A percentile compares a stretch with the other conserved stretches of the same genome.
phyloP scores from a whole-genome alignment of 2,329 filamentous ascomycete species.

The Cladophialophora exuberans region DNA sequence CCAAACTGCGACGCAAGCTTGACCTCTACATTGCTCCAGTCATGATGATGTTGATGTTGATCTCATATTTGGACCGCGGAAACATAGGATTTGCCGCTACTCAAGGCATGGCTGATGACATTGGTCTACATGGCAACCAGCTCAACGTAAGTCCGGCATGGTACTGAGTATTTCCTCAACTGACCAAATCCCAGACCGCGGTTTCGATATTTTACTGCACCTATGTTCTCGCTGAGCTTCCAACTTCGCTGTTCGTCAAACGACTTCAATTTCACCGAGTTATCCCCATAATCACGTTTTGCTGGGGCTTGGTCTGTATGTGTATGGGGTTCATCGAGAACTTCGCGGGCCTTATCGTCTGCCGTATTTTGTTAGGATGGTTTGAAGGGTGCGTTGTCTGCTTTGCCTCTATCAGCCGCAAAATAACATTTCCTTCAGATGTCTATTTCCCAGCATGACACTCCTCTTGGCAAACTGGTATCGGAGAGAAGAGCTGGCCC shows the following conservation, averaged over 20 bases:
- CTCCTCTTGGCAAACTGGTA: slow-evolving; percentile 48
- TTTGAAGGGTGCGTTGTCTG: slow-evolving; percentile 38
- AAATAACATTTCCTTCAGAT: slow-evolving; percentile 23
- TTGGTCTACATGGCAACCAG: slow-evolving; percentile 45
- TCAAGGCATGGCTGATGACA: slow-evolving; percentile 56
- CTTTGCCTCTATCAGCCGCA: neutral
- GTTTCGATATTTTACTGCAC: slow-evolving; percentile 58
- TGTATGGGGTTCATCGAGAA: slow-evolving; percentile 51
- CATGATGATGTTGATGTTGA: slow-evolving; percentile 77
- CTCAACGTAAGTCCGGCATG: slow-evolving; percentile 40
- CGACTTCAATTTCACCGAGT: slow-evolving; percentile 49
- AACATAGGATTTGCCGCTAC: slow-evolving; percentile 65
- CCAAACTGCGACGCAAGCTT: slow-evolving; percentile 23
- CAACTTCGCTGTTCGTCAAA: slow-evolving; percentile 53
- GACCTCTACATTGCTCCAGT: slow-evolving; percentile 55
- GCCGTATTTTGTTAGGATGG: slow-evolving; percentile 44
- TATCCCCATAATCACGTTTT: slow-evolving; percentile 44
- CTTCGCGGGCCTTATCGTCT: slow-evolving; percentile 46
- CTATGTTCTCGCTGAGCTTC: slow-evolving; percentile 55
- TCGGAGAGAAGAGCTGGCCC: slow-evolving; percentile 45
- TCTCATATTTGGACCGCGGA: slow-evolving; percentile 84
- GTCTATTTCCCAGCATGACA: slow-evolving; percentile 45
- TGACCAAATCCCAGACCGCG: slow-evolving; percentile 37
- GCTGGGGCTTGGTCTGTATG: slow-evolving; percentile 55
- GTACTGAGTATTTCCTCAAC: neutral